Percentiles rank a stretch among this genome's conserved stretches.
phyloP scores from a whole-genome alignment of 768 basidiomycete species.

The Naematelia aurantialba region DNA sequence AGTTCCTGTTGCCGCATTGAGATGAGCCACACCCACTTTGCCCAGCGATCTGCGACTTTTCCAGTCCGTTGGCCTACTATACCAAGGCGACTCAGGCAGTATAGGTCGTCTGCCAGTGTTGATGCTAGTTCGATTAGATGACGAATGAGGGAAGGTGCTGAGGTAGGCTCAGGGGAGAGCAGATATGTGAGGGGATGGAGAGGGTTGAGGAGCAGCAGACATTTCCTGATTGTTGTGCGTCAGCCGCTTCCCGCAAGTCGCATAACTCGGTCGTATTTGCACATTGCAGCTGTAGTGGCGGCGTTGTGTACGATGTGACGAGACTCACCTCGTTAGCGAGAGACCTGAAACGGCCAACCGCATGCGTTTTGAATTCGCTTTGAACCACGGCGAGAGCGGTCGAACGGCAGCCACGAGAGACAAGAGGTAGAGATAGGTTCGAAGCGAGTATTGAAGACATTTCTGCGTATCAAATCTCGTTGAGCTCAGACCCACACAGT shows the following conservation, averaged over 20 bases:
- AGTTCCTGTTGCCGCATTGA: background rate
- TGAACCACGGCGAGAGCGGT: conserved; percentile 30
- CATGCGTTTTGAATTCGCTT: conserved; percentile 32
- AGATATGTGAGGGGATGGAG: conserved; percentile 40
- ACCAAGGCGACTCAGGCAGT: conserved; percentile 33
- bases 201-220: conserved; percentile 43
- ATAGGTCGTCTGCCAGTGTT: conserved; percentile 39
- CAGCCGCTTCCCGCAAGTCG: too few species aligned
- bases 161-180: conserved; percentile 37
- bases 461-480: conserved; percentile 27
- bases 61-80: conserved; percentile 26
- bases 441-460: conserved; percentile 42
- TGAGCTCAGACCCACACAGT: background rate
- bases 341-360: conserved; percentile 31
- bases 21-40: conserved; percentile 31
- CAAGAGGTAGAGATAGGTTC: conserved; percentile 44
- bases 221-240: conserved; percentile 37
- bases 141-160: conserved; percentile 24
- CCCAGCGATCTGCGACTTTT: conserved; percentile 30
- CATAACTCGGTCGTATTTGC: too few species aligned
- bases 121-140: conserved; percentile 38
- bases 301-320: too few species aligned
- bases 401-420: conserved; percentile 26
- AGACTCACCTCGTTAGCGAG: conserved; percentile 41
- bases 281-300: too few species aligned